Percentiles rank a stretch among this genome's conserved stretches.
Evolutionary conservation across 345 rosid species (phyloP).

Genomic region (Eucalyptus polybractea): DNA sequence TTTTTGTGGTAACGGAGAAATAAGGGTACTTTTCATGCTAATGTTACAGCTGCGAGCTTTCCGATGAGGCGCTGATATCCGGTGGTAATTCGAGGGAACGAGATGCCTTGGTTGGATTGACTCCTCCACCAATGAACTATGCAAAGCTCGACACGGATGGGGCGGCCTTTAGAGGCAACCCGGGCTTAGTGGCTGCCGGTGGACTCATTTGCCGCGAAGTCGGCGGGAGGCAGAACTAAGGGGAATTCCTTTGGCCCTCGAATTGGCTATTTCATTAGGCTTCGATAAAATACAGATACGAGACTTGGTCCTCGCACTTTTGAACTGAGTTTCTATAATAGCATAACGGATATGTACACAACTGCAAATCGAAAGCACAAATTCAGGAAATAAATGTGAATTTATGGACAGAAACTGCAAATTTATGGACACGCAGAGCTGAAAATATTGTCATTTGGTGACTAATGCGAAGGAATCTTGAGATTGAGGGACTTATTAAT

Average conservation of each 20-base stretch:
- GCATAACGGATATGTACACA: neutral
- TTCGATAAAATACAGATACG: neutral
- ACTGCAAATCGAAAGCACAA: neutral
- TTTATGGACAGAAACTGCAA: neutral
- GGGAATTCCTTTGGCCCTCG: neutral
- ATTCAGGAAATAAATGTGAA: neutral
- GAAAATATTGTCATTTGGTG: neutral
- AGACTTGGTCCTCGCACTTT: neutral
- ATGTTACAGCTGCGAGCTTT: neutral
- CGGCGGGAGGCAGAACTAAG: neutral
- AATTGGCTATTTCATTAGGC: neutral
- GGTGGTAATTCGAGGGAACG: neutral
- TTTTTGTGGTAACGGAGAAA: neutral
- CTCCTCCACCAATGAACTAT: neutral
- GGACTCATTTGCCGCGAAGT: neutral
- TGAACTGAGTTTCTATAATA: neutral
- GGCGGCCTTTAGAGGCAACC: neutral
- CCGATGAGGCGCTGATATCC: neutral
- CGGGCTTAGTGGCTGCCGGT: neutral
- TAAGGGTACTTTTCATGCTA: neutral
- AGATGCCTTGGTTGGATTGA: neutral
- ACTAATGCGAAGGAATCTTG: slow-evolving; percentile 49
- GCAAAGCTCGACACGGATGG: neutral
- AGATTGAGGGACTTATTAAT: slow-evolving; percentile 73
- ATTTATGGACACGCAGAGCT: neutral